These are phyloP conservation scores for Monilinia polystroma DNA, from an alignment of 2,329 filamentous ascomycete species.

Conservation along the genomic window DNA sequence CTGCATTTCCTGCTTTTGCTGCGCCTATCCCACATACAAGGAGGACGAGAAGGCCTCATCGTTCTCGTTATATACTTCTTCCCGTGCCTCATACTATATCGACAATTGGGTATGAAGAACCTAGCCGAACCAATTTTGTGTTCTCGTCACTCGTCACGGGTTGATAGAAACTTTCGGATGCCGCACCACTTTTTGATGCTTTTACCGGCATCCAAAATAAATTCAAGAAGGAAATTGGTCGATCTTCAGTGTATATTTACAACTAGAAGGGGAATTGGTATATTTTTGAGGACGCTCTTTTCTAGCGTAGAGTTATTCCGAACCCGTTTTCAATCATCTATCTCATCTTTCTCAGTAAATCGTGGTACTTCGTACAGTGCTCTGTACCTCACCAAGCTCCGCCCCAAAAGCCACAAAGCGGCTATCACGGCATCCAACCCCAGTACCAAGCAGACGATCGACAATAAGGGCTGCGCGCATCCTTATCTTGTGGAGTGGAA, in stretches of 20 bases:
- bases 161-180: neutral
- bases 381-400: neutral
- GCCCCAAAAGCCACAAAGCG: constrained; percentile 18
- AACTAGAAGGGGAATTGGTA: too few species aligned
- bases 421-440: constrained; percentile 1
- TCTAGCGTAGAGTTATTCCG: too few species aligned
- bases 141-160: too few species aligned
- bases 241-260: too few species aligned
- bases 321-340: neutral
- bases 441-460: neutral
- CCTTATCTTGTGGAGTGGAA: too few species aligned
- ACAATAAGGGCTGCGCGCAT: neutral
- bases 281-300: too few species aligned
- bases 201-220: too few species aligned
- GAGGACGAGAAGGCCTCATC: neutral
- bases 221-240: too few species aligned
- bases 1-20: neutral
- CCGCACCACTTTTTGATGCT: neutral
- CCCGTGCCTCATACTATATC: too few species aligned
- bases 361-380: too few species aligned
- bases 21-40: neutral
- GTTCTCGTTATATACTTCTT: neutral
- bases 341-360: neutral
- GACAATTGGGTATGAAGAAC: too few species aligned
- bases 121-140: too few species aligned